phyloP scores from a whole-genome alignment of 1,284 basidiomycete genomes.

The Rhodotorula sp. region DNA sequence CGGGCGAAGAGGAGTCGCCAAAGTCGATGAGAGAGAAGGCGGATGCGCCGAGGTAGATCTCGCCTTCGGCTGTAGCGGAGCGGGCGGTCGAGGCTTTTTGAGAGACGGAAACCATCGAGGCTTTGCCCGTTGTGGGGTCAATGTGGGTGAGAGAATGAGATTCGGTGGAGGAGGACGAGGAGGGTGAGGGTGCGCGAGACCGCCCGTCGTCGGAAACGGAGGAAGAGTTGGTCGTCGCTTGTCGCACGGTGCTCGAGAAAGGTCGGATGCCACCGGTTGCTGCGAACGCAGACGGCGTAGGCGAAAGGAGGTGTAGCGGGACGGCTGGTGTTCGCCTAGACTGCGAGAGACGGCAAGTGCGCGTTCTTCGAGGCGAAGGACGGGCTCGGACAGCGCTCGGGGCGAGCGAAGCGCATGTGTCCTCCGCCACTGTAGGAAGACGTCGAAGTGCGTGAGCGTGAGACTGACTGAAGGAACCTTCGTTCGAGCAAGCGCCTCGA shows the following conservation, averaged over 20 bases:
- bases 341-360: not conserved
- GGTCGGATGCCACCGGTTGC: not conserved
- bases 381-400: not conserved
- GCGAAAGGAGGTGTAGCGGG: not conserved
- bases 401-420: too few species aligned
- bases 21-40: constrained; percentile 62
- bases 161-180: not conserved
- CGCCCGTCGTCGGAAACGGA: not conserved
- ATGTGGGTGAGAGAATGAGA: constrained; percentile 62
- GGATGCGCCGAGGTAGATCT: constrained; percentile 65
- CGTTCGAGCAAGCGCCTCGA: too few species aligned
- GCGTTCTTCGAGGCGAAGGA: not conserved
- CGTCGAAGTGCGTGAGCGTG: too few species aligned
- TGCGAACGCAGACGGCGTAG: too few species aligned
- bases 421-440: too few species aligned
- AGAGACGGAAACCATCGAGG: constrained; percentile 76
- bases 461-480: not conserved
- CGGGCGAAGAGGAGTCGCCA: constrained; percentile 9
- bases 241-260: not conserved
- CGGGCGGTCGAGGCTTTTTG: constrained; percentile 65
- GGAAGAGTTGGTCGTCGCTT: not conserved
- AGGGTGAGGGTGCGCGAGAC: not conserved
- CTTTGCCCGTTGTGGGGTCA: constrained; percentile 60
- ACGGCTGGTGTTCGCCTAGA: not conserved
- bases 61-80: constrained; percentile 69